These are phyloP conservation scores for Kazachstania sp. DNA, from an alignment of 1,139 yeast species.

Conservation along the genomic window DNA sequence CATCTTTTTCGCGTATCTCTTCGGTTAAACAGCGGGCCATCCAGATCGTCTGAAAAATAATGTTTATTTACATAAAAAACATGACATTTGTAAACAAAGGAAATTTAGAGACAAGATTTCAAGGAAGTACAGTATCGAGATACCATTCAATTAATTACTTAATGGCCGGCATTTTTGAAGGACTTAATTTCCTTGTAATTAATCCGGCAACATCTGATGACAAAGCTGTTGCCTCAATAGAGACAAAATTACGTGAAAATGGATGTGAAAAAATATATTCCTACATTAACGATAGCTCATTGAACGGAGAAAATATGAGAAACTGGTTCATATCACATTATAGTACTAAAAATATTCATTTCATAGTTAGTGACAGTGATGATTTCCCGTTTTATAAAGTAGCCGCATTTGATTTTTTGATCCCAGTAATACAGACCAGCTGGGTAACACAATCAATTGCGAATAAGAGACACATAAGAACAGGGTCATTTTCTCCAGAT, in stretches of 20 bases:
- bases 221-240: conserved; percentile 10
- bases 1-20: background rate
- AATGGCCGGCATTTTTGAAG: conserved; percentile 32
- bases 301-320: conserved; percentile 10
- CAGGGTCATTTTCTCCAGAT: conserved; percentile 51
- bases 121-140: background rate
- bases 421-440: conserved; percentile 58
- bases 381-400: conserved; percentile 48
- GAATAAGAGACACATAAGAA: conserved; percentile 40
- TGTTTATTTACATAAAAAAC: too few relatives aligned
- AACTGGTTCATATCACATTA: conserved; percentile 12
- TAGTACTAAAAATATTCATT: conserved; percentile 30
- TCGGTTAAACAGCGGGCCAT: background rate
- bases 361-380: conserved; percentile 47
- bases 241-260: conserved; percentile 14
- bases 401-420: conserved; percentile 43
- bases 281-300: conserved; percentile 3
- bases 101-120: too few relatives aligned
- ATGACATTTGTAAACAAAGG: too few relatives aligned
- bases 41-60: too few relatives aligned
- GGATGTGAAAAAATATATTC: background rate
- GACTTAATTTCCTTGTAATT: conserved; percentile 37
- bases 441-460: conserved; percentile 54
- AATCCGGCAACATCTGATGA: conserved; percentile 12
- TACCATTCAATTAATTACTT: background rate